A percentile compares a stretch with the other conserved stretches of the same genome.
Conservation (phyloP, 176 grass and related monocot species). For the Bolboschoenus planiculmis region DNA sequence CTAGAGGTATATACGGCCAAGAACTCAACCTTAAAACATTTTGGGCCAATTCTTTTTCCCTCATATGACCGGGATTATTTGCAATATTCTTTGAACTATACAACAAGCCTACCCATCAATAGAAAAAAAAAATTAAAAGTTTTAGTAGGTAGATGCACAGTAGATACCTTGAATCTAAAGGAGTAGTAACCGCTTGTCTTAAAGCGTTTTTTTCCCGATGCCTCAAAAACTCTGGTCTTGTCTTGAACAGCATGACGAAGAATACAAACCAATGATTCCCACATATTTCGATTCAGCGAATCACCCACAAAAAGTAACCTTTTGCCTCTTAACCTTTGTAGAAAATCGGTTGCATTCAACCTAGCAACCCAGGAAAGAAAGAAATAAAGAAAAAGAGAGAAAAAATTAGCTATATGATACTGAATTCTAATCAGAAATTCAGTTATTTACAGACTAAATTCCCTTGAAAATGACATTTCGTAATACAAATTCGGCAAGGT, state of each 20-base stretch:
- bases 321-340: slow-evolving; percentile 69
- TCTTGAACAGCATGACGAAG: slow-evolving; percentile 55
- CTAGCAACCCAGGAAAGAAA: slow-evolving; percentile 23
- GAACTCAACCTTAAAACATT: not conserved
- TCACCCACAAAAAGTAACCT: slow-evolving; percentile 91
- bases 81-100: not conserved
- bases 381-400: not conserved
- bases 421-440: not conserved
- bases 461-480: not conserved
- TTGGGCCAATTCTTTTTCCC: not conserved
- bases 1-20: not conserved
- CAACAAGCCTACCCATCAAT: not conserved
- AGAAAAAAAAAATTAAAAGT: not conserved
- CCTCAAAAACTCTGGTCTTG: slow-evolving; percentile 61
- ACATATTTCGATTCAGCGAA: slow-evolving; percentile 92
- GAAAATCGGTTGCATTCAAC: slow-evolving; percentile 60
- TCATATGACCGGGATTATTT: not conserved
- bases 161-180: slow-evolving; percentile 70
- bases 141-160: not conserved
- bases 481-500: not conserved
- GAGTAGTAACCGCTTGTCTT: slow-evolving; percentile 82
- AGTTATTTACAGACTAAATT: not conserved
- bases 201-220: slow-evolving; percentile 63
- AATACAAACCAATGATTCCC: slow-evolving; percentile 91
- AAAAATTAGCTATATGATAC: not conserved